Conservation (phyloP, 2,329 filamentous ascomycete genomes). For the Berkeleyomyces basicola region DNA sequence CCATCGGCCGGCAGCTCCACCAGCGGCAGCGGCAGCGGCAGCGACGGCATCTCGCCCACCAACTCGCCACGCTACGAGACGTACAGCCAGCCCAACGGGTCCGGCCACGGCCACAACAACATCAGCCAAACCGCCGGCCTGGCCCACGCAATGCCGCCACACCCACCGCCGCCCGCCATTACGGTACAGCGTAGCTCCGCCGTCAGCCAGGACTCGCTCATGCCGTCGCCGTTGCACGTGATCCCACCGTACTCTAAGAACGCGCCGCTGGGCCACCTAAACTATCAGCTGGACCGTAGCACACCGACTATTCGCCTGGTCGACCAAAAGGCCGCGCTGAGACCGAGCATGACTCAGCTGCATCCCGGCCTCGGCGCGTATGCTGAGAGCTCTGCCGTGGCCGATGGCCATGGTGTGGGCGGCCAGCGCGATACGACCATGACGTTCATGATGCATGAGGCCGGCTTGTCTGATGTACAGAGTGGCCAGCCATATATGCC, state of each 20-base stretch:
- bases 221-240: slow-evolving; percentile 16
- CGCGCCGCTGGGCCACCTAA: slow-evolving; percentile 15
- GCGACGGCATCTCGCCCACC: slow-evolving; percentile 6
- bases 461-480: slow-evolving; percentile 26
- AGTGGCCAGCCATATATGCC: slow-evolving; percentile 28
- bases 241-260: slow-evolving; percentile 26
- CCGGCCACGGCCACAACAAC: neutral
- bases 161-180: slow-evolving; percentile 11
- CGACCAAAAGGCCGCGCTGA: slow-evolving; percentile 14
- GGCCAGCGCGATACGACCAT: slow-evolving; percentile 30
- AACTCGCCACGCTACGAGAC: slow-evolving; percentile 10
- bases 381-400: slow-evolving; percentile 12
- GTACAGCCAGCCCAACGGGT: neutral
- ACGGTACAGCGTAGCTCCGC: neutral
- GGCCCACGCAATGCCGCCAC: slow-evolving; percentile 9
- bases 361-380: slow-evolving; percentile 16
- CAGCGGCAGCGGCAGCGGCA: neutral
- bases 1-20: slow-evolving; percentile 13
- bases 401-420: neutral
- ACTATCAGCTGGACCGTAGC: neutral
- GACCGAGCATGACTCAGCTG: slow-evolving; percentile 21
- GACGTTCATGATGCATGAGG: slow-evolving; percentile 35
- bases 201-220: slow-evolving; percentile 6
- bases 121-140: slow-evolving; percentile 6
- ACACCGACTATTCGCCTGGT: slow-evolving; percentile 11